These are phyloP conservation scores for Rhodotorula diobovata DNA, from an alignment of 768 basidiomycete genomes.

Conservation along the genomic window DNA sequence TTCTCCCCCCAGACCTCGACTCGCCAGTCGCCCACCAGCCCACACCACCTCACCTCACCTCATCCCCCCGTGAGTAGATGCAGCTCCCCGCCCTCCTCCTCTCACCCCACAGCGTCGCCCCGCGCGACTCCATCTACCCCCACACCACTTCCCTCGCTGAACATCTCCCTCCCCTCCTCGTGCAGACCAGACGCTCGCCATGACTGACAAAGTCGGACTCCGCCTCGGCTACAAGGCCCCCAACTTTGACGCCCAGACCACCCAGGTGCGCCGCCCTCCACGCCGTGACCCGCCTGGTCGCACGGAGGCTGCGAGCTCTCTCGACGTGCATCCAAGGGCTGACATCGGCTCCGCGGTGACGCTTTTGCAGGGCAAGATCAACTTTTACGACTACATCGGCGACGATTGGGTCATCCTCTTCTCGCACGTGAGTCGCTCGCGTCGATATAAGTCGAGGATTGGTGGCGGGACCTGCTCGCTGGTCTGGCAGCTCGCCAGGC, in stretches of 20 bases:
- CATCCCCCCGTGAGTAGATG: background rate
- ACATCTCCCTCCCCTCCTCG: background rate
- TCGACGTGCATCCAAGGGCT: background rate
- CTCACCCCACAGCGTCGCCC: no score
- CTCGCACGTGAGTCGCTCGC: constrained; percentile 67
- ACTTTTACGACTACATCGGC: constrained; percentile 78
- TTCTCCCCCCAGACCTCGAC: background rate
- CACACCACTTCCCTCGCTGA: background rate
- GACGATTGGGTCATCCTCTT: constrained; percentile 82
- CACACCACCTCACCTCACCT: background rate
- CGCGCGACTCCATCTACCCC: background rate
- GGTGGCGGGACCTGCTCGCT: no score
- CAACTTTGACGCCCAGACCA: constrained; percentile 74
- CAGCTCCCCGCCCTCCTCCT: no score
- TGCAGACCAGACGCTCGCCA: background rate
- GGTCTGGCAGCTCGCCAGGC: no score
- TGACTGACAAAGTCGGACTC: background rate
- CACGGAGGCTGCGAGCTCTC: no score
- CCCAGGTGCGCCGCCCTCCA: constrained; percentile 46
- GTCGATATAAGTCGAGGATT: background rate
- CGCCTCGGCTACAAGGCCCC: constrained; percentile 80
- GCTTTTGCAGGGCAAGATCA: constrained; percentile 60
- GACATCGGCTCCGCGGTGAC: no score
- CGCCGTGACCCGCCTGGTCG: no score
- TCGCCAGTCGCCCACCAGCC: background rate